A percentile compares a stretch with the other conserved stretches of the same genome.
Evolutionary conservation across 2,329 filamentous ascomycete genomes (phyloP).

Genomic region (Diaporthe helianthi): DNA sequence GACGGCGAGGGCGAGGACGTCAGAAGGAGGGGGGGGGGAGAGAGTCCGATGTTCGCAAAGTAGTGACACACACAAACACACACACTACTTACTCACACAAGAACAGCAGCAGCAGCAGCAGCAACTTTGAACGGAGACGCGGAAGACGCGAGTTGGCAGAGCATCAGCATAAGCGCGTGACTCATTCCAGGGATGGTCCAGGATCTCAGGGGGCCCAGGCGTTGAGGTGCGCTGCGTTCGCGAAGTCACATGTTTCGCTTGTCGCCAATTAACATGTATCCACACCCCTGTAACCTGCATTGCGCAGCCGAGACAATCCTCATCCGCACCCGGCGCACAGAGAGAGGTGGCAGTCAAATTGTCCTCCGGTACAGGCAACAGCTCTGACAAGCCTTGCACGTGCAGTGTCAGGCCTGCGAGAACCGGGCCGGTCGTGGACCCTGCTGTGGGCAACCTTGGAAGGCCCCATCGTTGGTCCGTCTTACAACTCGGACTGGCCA

Average conservation of each 20-base stretch:
- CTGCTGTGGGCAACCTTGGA: too few species aligned
- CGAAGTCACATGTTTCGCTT: conserved; percentile 25
- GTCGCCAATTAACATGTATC: neutral
- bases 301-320: neutral
- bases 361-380: neutral
- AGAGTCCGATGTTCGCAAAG: conserved; percentile 3
- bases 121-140: neutral
- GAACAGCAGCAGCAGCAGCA: neutral
- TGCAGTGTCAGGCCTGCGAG: conserved; percentile 13
- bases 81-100: too few species aligned
- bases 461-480: conserved; percentile 15
- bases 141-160: conserved; percentile 20
- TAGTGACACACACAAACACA: neutral
- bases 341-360: neutral
- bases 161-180: neutral
- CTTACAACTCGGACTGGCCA: conserved; percentile 21
- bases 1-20: conserved; percentile 4
- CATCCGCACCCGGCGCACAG: neutral
- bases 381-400: neutral
- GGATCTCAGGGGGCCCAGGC: neutral
- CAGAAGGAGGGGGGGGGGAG: neutral
- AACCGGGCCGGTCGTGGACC: conserved; percentile 17
- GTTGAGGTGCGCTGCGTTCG: neutral
- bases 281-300: too few species aligned
- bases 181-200: neutral